phyloP scores from a whole-genome alignment of 1,139 yeast genomes.

The Yamadazyma songkhlaensis region DNA sequence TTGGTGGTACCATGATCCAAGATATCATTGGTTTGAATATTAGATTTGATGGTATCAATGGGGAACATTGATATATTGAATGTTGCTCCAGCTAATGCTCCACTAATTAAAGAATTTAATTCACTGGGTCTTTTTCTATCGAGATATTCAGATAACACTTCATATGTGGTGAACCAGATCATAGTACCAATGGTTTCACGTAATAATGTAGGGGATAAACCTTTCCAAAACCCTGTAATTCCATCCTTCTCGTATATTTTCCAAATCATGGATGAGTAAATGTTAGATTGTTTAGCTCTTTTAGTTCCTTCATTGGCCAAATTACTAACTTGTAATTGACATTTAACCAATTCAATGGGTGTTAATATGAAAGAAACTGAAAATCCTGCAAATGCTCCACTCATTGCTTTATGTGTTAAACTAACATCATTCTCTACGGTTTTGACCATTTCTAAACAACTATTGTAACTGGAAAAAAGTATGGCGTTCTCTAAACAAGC shows the following conservation, averaged over 20 bases:
- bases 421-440: conserved; percentile 19
- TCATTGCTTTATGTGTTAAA: conserved; percentile 42
- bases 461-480: conserved; percentile 55
- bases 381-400: conserved; percentile 84
- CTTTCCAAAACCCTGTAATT: conserved; percentile 64
- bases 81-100: conserved; percentile 83
- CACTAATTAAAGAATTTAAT: conserved; percentile 60
- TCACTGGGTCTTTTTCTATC: conserved; percentile 26
- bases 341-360: conserved; percentile 85
- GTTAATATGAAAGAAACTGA: conserved; percentile 82
- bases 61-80: conserved; percentile 84
- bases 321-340: conserved; percentile 79
- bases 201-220: conserved; percentile 78
- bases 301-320: conserved; percentile 15
- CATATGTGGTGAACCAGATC: conserved; percentile 92
- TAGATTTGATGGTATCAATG: conserved; percentile 84
- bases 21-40: conserved; percentile 67
- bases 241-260: conserved; percentile 53
- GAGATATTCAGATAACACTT: conserved; percentile 42
- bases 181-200: conserved; percentile 91
- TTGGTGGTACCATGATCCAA: conserved; percentile 7
- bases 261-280: conserved; percentile 34
- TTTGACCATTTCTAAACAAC: conserved; percentile 71
- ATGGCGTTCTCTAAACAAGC: conserved; percentile 78
- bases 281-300: conserved; percentile 1